Base-by-base conservation (phyloP, 169 alveolate genomes). In the Eimeria falciformis region DNA sequence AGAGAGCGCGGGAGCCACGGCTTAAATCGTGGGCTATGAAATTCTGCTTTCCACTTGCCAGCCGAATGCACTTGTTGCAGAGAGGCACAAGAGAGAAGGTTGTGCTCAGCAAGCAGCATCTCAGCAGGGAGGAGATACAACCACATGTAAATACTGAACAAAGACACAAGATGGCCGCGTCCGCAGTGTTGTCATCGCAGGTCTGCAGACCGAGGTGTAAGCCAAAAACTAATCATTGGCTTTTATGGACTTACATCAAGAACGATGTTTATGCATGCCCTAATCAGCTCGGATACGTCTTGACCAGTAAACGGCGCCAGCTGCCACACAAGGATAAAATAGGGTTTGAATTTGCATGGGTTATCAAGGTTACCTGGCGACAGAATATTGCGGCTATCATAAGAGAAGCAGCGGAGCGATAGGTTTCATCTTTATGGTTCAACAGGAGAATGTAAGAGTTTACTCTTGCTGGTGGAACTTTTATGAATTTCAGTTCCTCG, bases 1-100 rank as follows among this genome's bases (percentile, higher is more conserved):
- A 43, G 14, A 75, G 14, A 5, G 84, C 84, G 37, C 84, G 84
- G 65, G 84, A 47, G n/a, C 84, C 84, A 9, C 84, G 40, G 43
- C 84, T 43, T 40, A 75, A n/a, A 14, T 12, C n/a, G n/a, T n/a
- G n/a, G n/a, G n/a, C n/a, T n/a, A n/a, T n/a, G n/a, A n/a, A 11
- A 50, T 50, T 50, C n/a, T 50, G 62, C 62, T 50, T 14, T 14
- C 62, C 62, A 14, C 7, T 14, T 7, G 62, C 62, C n/a, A 14
- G 62, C 14, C 62, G 14, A 21, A 75, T 45, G 65, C 3, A 75
- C 14, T 75, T 43, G 65, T 75, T 75, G 84, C 84, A 75, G 1
- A 75, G 65, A 21, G 84, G 84, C 37, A 75, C 23, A 40, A 75
- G 56, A 18, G 84, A 75, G 33, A 75, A 75, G 0, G 84, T 43